Base-by-base conservation (phyloP, 768 basidiomycete genomes). In the Kwoniella mangroviensis region DNA sequence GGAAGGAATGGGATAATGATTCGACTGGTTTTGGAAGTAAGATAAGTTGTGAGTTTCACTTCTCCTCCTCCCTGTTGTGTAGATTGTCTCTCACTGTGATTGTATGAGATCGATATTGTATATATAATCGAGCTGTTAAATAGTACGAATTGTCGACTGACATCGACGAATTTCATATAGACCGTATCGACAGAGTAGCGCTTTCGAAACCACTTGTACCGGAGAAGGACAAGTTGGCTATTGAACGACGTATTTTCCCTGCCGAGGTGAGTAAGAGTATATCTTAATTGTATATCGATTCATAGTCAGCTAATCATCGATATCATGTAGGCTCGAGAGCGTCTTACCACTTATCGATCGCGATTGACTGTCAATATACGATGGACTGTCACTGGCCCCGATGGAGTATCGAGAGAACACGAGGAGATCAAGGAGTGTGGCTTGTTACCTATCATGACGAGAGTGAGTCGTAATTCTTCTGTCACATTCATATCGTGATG, bases 381-480 rank as follows among this genome's bases (percentile, higher is more conserved):
- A 74, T 98, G 93, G 92, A 89, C 88, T 49, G 88, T 95, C 66
- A 87, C 69, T 10, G 75, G 71, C 2, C 72, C 78, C 0, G 74
- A 89, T 65, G 88, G 88, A n/a, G 89, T 90, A 59, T 86, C 86
- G 9, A 70, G 54, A 12, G 87, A 90, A 63, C 88, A 89, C 74
- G 87, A 88, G 70, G 87, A 90, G 51, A 90, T 84, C 61, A 85
- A 90, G 75, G 96, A 98, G 67, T 94, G 95, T 81, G 97, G 97
- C 67, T 86, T 93, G 42, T 85, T 98, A 17, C 97, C 97, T 3
- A 90, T 99, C 84, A 98, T 99, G 97, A 91, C 97, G 84, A 89
- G 94, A 81, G 94, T 95, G 83, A 79, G 93, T 75, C 86, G 6
- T 34, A 34, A 40, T 43, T 54, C 53, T 42, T 26, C 28, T 65